phyloP scores from a whole-genome alignment of 73 alveolate species.

The Tetrahymena thermophila region DNA sequence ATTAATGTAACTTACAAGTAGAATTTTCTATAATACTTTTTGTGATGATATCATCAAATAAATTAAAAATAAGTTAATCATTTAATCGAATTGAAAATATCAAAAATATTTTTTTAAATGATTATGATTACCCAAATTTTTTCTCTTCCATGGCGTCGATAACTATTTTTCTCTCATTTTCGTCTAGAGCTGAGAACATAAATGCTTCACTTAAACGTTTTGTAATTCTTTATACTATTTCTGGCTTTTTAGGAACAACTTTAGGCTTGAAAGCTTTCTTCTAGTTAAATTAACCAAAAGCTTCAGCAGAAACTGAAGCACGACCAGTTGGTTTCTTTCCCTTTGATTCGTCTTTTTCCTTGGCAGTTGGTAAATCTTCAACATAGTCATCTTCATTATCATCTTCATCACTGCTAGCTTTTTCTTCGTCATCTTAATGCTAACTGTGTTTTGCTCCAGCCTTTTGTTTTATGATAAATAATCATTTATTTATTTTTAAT shows the following conservation, averaged over 20 bases:
- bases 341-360: conserved; percentile 13
- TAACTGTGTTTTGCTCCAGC: neutral
- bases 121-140: conserved; percentile 37
- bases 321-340: conserved; percentile 48
- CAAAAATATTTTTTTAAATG: neutral
- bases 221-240: conserved; percentile 64
- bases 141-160: conserved; percentile 91
- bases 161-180: conserved; percentile 75
- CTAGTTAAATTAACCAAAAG: conserved; percentile 90
- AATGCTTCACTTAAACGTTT: conserved; percentile 77
- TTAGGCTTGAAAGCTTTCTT: conserved; percentile 78
- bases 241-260: conserved; percentile 66
- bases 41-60: neutral
- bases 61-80: too few species aligned
- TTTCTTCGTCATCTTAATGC: neutral
- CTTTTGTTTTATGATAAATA: neutral
- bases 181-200: conserved; percentile 80
- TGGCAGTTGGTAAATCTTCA: conserved; percentile 21
- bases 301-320: conserved; percentile 97
- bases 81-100: too few species aligned
- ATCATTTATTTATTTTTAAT: neutral
- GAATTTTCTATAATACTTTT: neutral
- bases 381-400: conserved; percentile 36
- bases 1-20: neutral
- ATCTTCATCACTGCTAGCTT: conserved; percentile 29